Base-by-base conservation (phyloP, 179 eudicot species). In the Carnegiea gigantea region DNA sequence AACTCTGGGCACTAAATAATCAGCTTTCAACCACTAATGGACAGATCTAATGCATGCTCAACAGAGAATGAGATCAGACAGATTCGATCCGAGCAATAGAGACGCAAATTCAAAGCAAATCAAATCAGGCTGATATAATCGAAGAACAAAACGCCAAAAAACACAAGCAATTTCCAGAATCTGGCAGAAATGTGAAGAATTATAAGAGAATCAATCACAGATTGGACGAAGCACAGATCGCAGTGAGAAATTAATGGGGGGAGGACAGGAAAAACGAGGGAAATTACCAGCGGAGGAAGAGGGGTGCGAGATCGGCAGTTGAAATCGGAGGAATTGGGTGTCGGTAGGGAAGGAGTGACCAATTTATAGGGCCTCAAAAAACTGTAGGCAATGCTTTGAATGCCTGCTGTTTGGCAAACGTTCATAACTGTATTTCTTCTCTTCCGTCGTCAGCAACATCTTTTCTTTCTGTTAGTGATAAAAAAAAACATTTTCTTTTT, bases 221-320 rank as follows among this genome's bases (percentile, higher is more conserved):
- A 62, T 38, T 68, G 77, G 30, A 14, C 5, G 44, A 33, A 68
- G 21, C 73, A 68, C 33, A 68, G 73, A 68, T 68, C 43, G 5
- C 17, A 38, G 38, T 70, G 73, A 38, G 75, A 20, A 40, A 38
- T 33, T 38, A 40, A 40, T 40, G 75, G 49, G 75, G n/a, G 75
- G 36, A 46, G 26, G 26, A 40, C 49, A 36, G 75, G 40, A 51
- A 71, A 38, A 71, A 18, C 1, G 17, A 54, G 57, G 70, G 9
- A 36, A 21, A 73, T 83, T 83, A 83, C 85, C 78, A 73, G 77
- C n/a, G 75, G 28, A 60, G 33, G 57, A 23, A 62, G 12, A 20
- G 18, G 51, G 3, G 21, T n/a, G 64, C 26, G 33, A 30, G 51
- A 40, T 33, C 46, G 44, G 46, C 24, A 13, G 11, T 17, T 18